Percentiles rank a stretch among this genome's conserved stretches.
Conservation (phyloP, 345 rosid species). For the Populus pruinosa region DNA sequence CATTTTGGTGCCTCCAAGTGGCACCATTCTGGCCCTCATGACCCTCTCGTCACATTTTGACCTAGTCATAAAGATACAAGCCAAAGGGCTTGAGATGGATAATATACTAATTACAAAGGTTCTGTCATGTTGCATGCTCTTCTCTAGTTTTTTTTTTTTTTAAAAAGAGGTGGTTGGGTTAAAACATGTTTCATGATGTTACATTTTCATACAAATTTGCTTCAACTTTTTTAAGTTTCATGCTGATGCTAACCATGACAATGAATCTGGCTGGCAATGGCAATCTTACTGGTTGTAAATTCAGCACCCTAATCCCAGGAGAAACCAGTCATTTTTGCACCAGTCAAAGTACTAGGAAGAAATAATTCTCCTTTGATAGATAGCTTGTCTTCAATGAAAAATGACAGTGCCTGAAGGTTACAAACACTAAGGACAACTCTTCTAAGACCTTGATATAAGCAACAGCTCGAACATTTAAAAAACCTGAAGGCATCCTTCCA, state of each 20-base stretch:
- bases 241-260: background rate
- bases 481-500: conserved; percentile 7
- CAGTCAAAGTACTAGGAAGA: conserved; percentile 14
- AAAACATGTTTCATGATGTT: no score
- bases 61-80: conserved; percentile 12
- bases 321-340: background rate
- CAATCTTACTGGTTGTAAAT: background rate
- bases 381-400: conserved; percentile 13
- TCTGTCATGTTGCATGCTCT: no score
- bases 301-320: background rate
- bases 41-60: conserved; percentile 24
- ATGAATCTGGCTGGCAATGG: background rate
- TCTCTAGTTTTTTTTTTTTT: no score
- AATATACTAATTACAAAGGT: no score
- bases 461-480: conserved; percentile 17
- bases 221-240: background rate
- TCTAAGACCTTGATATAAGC: conserved; percentile 5
- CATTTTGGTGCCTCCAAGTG: conserved; percentile 46
- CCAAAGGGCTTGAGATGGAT: background rate
- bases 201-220: no score
- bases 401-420: background rate
- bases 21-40: conserved; percentile 14
- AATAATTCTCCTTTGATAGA: background rate
- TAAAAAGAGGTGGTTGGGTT: no score
- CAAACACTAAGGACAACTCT: conserved; percentile 24